phyloP scores from a whole-genome alignment of 495 filamentous ascomycete species.

The Aspergillus ellipticus region DNA sequence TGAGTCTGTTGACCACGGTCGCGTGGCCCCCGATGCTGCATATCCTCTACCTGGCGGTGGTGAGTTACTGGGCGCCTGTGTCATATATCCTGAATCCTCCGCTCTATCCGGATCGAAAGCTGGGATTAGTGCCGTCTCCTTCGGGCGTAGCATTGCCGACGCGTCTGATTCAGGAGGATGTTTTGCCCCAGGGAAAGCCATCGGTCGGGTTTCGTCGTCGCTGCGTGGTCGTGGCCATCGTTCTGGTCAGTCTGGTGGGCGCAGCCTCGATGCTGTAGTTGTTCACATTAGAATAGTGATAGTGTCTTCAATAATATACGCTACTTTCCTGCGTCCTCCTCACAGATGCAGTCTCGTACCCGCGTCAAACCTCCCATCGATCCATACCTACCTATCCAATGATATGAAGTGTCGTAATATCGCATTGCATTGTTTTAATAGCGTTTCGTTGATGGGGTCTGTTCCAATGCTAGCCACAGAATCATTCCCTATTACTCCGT shows the following conservation, averaged over 20 bases:
- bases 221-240: background rate
- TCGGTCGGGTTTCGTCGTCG: background rate
- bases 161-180: background rate
- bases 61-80: constrained; percentile 26
- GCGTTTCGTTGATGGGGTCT: too few species aligned
- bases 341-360: too few species aligned
- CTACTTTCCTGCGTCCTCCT: too few species aligned
- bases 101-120: constrained; percentile 12
- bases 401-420: too few species aligned
- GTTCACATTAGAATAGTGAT: too few species aligned
- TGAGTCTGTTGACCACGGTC: constrained; percentile 16
- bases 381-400: too few species aligned
- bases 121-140: background rate
- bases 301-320: too few species aligned
- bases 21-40: constrained; percentile 31
- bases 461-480: too few species aligned
- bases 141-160: background rate
- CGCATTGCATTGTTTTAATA: too few species aligned
- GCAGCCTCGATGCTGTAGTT: background rate
- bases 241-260: background rate
- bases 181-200: background rate
- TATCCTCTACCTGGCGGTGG: constrained; percentile 20
- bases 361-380: too few species aligned
- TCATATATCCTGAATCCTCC: constrained; percentile 27
- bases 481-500: too few species aligned